Evolutionary conservation across 1,139 yeast species (phyloP).

Genomic region (Lodderomyces parapsilosis): DNA sequence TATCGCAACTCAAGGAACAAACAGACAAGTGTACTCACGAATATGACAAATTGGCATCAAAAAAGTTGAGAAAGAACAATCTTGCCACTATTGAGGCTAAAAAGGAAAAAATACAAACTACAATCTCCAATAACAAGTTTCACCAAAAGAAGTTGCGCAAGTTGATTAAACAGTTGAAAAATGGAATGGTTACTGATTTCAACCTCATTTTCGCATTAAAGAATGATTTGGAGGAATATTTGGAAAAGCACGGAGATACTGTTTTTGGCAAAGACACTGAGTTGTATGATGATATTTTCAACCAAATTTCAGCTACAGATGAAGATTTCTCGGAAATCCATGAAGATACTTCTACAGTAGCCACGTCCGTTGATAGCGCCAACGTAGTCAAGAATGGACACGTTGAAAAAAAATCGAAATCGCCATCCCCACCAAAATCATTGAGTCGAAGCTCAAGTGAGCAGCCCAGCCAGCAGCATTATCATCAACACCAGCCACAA

Average conservation of each 20-base stretch:
- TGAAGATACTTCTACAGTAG: constrained; percentile 9
- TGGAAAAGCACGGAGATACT: constrained; percentile 41
- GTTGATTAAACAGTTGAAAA: constrained; percentile 31
- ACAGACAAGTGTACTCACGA: constrained; percentile 35
- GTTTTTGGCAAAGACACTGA: constrained; percentile 38
- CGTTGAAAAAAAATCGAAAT: neutral
- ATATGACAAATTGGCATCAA: constrained; percentile 39
- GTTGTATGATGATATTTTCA: constrained; percentile 44
- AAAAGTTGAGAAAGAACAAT: constrained; percentile 42
- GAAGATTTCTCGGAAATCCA: constrained; percentile 17
- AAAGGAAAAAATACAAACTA: constrained; percentile 43
- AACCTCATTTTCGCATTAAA: constrained; percentile 37
- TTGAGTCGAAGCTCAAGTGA: constrained; percentile 5
- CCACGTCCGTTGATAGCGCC: constrained; percentile 3
- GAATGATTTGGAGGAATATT: constrained; percentile 40
- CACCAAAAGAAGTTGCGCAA: constrained; percentile 39
- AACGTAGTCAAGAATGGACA: constrained; percentile 4
- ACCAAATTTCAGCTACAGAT: constrained; percentile 16
- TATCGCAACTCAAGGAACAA: constrained; percentile 35
- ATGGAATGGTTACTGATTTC: constrained; percentile 30
- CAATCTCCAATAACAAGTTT: constrained; percentile 34
- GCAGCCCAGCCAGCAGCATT: constrained; percentile 4
- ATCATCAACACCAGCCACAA: constrained; percentile 4
- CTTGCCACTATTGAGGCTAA: constrained; percentile 38
- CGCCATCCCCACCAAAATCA: neutral